These are phyloP conservation scores for Croton laevigatus DNA, from an alignment of 441 rosid species.

Conservation along the genomic window DNA sequence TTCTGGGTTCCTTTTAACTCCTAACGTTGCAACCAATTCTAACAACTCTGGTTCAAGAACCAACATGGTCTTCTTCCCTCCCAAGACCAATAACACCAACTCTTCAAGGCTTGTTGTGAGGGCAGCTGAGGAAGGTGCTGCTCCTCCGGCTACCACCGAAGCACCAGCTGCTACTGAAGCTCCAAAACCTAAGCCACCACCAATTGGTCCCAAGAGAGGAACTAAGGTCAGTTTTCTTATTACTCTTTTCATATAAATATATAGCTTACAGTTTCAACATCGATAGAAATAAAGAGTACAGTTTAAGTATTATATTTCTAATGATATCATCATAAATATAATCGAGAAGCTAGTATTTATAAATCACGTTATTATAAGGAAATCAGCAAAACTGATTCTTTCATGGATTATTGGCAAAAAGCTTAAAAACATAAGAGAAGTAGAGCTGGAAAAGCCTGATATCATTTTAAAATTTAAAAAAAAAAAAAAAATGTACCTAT, in stretches of 20 bases:
- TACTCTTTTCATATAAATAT: background rate
- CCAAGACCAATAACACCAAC: slow-evolving; percentile 34
- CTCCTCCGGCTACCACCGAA: slow-evolving; percentile 38
- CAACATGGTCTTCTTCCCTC: slow-evolving; percentile 41
- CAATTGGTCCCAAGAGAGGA: slow-evolving; percentile 90
- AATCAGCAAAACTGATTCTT: no score
- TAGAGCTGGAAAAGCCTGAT: no score
- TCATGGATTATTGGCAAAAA: no score
- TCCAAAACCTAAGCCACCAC: slow-evolving; percentile 73
- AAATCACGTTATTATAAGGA: no score
- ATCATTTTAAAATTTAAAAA: no score
- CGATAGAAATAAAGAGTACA: no score
- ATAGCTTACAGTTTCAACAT: no score
- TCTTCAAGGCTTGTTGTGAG: slow-evolving; percentile 57
- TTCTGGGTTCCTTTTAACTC: slow-evolving; percentile 51
- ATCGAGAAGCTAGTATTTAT: no score
- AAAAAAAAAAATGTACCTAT: no score
- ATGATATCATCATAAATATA: no score
- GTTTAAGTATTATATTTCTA: no score
- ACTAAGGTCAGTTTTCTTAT: slow-evolving; percentile 46
- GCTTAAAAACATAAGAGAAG: no score
- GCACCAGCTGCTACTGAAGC: slow-evolving; percentile 44
- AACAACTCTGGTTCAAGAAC: slow-evolving; percentile 35
- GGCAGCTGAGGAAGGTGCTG: slow-evolving; percentile 53
- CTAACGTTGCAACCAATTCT: slow-evolving; percentile 34